These are phyloP conservation scores for Fusarium penzigii DNA, from an alignment of 2,329 filamentous ascomycete genomes.

Conservation along the genomic window DNA sequence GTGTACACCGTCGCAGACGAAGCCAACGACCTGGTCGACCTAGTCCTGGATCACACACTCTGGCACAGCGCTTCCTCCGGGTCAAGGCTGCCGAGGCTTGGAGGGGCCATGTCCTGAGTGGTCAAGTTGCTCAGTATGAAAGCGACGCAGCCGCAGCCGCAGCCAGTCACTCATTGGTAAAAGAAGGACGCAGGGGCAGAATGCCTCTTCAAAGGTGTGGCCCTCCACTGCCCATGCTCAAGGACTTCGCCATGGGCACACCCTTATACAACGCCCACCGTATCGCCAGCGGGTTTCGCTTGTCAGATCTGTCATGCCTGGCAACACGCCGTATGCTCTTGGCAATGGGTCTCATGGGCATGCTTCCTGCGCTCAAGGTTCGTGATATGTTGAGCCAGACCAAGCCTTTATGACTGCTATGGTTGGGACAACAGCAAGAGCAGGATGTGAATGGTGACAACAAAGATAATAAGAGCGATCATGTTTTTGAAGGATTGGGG, in stretches of 20 bases:
- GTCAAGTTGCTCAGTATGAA: conserved; percentile 29
- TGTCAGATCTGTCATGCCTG: conserved; percentile 28
- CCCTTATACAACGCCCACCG: conserved; percentile 19
- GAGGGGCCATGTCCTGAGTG: conserved; percentile 35
- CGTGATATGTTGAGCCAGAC: conserved; percentile 18
- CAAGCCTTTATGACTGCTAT: conserved; percentile 27
- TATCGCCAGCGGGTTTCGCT: conserved; percentile 18
- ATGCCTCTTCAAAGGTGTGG: conserved; percentile 20
- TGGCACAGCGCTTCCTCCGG: conserved; percentile 43
- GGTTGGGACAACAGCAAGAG: background rate
- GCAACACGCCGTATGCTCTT: conserved; percentile 33
- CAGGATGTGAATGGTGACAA: background rate
- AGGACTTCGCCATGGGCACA: conserved; percentile 21
- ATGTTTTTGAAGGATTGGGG: conserved; percentile 14
- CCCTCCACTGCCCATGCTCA: conserved; percentile 18
- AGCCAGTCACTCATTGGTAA: conserved; percentile 2
- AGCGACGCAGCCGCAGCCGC: conserved; percentile 5
- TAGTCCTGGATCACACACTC: conserved; percentile 34
- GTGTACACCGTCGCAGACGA: conserved; percentile 22
- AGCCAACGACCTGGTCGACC: conserved; percentile 8
- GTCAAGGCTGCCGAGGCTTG: conserved; percentile 45
- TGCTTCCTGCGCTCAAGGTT: conserved; percentile 26
- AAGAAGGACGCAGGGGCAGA: conserved; percentile 8
- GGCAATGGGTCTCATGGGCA: conserved; percentile 33
- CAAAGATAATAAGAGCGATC: conserved; percentile 1